Evolutionary conservation across 176 grass and related monocot genomes (phyloP), one percentile per base, ranked within the genome.

Genomic region (Puya raimondii): DNA sequence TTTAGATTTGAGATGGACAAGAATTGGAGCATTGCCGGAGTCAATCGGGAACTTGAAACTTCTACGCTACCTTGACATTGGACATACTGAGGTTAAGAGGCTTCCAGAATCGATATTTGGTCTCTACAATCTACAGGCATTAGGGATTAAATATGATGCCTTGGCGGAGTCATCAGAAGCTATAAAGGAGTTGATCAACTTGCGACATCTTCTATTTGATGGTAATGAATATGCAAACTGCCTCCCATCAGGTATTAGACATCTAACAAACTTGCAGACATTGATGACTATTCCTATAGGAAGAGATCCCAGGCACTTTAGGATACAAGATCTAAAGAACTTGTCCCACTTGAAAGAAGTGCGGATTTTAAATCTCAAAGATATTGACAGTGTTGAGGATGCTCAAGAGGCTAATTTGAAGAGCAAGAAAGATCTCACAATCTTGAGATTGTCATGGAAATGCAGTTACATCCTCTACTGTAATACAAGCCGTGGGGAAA

Each of bases 221-320:
- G 71, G 71, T 23, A 49, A 71, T 67, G 4, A 50, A 22, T 73
- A 64, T 17, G 10, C 2, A 11, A 51, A 72, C 68, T 21, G 26
- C 64, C 25, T 79, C 23, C 80, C 80, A n/a, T 52, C 21, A 68
- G 85, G 80, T 5, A 79, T 87, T 11, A 72, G 80, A 25, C 22
- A 47, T 0, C 33, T 87, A 2, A 76, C 63, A n/a, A 68, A 66
- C 5, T 80, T 87, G 12, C 67, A 17, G 23, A 75, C 49, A 17
- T 72, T 87, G 33, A 42, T 21, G 50, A 52, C 67, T 13, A 83
- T 87, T 80, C 68, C 66, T 73, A 71, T 80, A 0, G 84, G 74
- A 64, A 53, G 29, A 12, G 29, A 33, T 3, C 4, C 3, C 20
- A 58, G 15, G 54, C 16, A 33, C 2, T 33, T 33, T 33, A 18